Percentiles rank a stretch among this genome's conserved stretches.
Evolutionary conservation across 1,139 yeast genomes (phyloP).

Genomic region (Hanseniaspora gamundiae): DNA sequence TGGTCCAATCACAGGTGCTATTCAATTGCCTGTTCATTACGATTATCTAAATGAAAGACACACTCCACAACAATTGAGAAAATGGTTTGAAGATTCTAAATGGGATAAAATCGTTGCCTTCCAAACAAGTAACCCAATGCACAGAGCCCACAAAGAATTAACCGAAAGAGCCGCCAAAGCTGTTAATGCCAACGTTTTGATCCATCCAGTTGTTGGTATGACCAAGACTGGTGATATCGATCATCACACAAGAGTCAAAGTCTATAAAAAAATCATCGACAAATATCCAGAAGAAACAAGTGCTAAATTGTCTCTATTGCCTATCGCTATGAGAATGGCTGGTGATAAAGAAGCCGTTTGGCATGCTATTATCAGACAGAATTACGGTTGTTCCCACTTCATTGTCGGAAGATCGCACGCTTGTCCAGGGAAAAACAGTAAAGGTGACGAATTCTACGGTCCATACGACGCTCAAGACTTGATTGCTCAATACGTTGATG

Average conservation of each 20-base stretch:
- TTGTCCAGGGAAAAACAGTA: conserved; percentile 90
- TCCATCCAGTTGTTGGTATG: conserved; percentile 94
- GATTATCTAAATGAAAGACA: conserved; percentile 81
- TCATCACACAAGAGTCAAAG: conserved; percentile 94
- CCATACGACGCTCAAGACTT: conserved; percentile 94
- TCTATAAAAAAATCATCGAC: conserved; percentile 81
- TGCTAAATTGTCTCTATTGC: conserved; percentile 77
- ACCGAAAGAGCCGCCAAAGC: conserved; percentile 90
- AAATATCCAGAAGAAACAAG: conserved; percentile 82
- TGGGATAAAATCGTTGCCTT: conserved; percentile 93
- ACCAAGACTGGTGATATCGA: conserved; percentile 98
- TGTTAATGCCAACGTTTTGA: conserved; percentile 65
- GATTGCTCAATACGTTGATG: conserved; percentile 62
- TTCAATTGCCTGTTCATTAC: conserved; percentile 75
- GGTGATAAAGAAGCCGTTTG: conserved; percentile 98
- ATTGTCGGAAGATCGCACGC: conserved; percentile 98
- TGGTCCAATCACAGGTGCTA: conserved; percentile 66
- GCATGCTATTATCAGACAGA: conserved; percentile 95
- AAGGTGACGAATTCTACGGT: conserved; percentile 91
- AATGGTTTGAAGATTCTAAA: conserved; percentile 59
- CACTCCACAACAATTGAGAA: conserved; percentile 82
- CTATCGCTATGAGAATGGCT: conserved; percentile 98
- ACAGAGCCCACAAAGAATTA: conserved; percentile 92
- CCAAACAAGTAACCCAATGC: conserved; percentile 98
- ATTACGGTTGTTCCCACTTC: conserved; percentile 93